Base-by-base conservation (phyloP, 192 early-diverging fungal species). In the Coemansia reversa region DNA sequence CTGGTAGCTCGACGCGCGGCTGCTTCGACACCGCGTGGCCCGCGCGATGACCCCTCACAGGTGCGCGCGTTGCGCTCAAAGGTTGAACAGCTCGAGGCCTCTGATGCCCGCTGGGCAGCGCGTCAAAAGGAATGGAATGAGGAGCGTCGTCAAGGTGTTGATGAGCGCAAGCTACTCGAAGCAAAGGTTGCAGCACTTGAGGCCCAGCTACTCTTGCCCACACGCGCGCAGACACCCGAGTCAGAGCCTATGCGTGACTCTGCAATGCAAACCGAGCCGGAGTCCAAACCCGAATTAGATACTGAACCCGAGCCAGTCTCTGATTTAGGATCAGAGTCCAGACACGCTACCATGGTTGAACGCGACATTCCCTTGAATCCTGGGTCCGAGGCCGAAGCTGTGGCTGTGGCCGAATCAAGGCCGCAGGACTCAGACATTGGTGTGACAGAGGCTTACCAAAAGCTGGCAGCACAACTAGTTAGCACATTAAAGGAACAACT, bases 51-150 rank as follows among this genome's bases (percentile, higher is more conserved):
- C 28, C 74, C 74, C 19, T 47, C 64, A 25, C 64, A 66, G 51
- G 51, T 76, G 28, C 63, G 67, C 9, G 35, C 30, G 19, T 28
- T 79, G 52, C 52, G 56, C 16, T 25, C 67, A 20, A 65, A 55
- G 55, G 23, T 73, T 14, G 76, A 69, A 55, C 76, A 79, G 66
- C 58, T 69, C 16, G 75, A 78, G 51, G 63, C 69, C 2, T 59
- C 57, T 14, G 63, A 71, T 3, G 22, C 28, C 18, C 57, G 53
- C 20, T 63, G 59, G 67, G 35, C 49, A 0, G 67, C 28, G 52
- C 67, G 55, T 55, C 67, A 79, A 65, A 23, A 27, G 3, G 62
- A 66, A 30, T 79, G 76, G 76, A 58, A 70, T 33, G 63, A 55
- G 20, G 76, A 79, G 60, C 53, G 64, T 2, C 51, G 57, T 9